Conservation (phyloP, 805 yeast species). For the Candida odintsovae region DNA sequence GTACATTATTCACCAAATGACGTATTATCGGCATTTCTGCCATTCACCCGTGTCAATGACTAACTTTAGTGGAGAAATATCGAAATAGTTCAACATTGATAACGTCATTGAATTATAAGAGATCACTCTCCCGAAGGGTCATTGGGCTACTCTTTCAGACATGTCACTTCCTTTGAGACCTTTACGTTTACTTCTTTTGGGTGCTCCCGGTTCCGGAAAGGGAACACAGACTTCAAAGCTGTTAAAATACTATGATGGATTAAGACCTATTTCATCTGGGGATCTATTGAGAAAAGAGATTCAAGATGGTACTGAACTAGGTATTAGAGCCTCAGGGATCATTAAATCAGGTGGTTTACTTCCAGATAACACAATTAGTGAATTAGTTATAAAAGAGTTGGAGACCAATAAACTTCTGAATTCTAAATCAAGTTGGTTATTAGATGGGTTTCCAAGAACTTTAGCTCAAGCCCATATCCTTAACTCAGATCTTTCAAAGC, state of each 20-base stretch:
- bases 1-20: no score
- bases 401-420: slow-evolving; percentile 36
- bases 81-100: no score
- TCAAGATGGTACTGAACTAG: slow-evolving; percentile 44
- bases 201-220: slow-evolving; percentile 96
- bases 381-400: slow-evolving; percentile 49
- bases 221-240: slow-evolving; percentile 80
- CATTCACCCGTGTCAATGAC: neutral
- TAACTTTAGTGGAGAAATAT: neutral
- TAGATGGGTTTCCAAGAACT: slow-evolving; percentile 94
- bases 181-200: slow-evolving; percentile 65
- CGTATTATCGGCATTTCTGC: neutral
- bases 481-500: slow-evolving; percentile 34
- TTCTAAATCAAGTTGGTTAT: slow-evolving; percentile 51
- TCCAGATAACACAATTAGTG: slow-evolving; percentile 67
- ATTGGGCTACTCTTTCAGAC: no score
- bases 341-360: slow-evolving; percentile 63
- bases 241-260: slow-evolving; percentile 42
- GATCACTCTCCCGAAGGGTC: no score
- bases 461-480: slow-evolving; percentile 60
- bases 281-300: slow-evolving; percentile 74
- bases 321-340: slow-evolving; percentile 47
- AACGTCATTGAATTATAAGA: no score
- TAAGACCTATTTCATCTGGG: slow-evolving; percentile 73
- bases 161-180: slow-evolving; percentile 28